phyloP scores from a whole-genome alignment of 2,329 filamentous ascomycete species.

The Aspergillus sp. region DNA sequence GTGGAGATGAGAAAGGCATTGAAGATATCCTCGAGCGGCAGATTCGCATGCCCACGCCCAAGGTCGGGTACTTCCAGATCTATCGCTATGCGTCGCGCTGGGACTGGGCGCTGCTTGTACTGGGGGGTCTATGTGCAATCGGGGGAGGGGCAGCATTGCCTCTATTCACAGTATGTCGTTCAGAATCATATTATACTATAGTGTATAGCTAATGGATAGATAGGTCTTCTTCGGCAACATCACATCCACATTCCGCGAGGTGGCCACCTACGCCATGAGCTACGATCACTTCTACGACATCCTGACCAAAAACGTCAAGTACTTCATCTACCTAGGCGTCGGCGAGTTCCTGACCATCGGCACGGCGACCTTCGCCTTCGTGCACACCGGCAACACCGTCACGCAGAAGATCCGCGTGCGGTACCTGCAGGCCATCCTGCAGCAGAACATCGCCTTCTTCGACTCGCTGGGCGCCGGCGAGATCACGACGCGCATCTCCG shows the following conservation, averaged over 20 bases:
- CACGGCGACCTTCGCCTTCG: constrained; percentile 79
- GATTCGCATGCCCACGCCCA: constrained; percentile 61
- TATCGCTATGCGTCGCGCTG: constrained; percentile 66
- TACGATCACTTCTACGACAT: constrained; percentile 58
- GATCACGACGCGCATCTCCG: constrained; percentile 86
- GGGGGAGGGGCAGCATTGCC: constrained; percentile 71
- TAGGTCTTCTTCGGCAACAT: constrained; percentile 69
- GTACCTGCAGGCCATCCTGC: constrained; percentile 77
- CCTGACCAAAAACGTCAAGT: constrained; percentile 65
- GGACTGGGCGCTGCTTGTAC: constrained; percentile 60
- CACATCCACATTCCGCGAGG: constrained; percentile 68
- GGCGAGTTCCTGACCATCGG: constrained; percentile 74
- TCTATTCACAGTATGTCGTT: constrained; percentile 64
- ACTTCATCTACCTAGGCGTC: constrained; percentile 79
- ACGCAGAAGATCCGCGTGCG: constrained; percentile 72
- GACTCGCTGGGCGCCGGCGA: constrained; percentile 88
- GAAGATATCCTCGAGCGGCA: constrained; percentile 65
- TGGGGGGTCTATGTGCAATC: constrained; percentile 63
- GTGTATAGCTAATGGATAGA: constrained; percentile 10
- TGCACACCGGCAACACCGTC: constrained; percentile 78
- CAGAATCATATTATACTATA: too few species aligned
- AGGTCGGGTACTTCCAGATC: constrained; percentile 60
- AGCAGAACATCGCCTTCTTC: constrained; percentile 86
- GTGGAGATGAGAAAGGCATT: constrained; percentile 44
- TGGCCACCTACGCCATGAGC: constrained; percentile 51